Evolutionary conservation across 2,329 filamentous ascomycete species (phyloP).

Genomic region (Davidsoniella virescens): DNA sequence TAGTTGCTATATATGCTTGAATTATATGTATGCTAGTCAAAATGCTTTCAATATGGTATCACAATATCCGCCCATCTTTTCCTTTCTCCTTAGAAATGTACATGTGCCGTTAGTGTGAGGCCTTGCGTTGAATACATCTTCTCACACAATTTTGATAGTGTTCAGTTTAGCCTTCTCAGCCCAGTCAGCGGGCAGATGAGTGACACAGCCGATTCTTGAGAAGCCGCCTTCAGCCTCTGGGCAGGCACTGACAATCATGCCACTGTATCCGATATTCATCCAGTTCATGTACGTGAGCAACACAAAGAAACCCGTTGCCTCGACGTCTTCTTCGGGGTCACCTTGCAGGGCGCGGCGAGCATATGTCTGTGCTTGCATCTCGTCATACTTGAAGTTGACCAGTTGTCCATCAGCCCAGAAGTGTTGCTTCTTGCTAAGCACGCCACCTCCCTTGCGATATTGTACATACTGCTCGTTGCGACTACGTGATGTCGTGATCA

Average conservation of each 20-base stretch:
- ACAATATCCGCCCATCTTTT: constrained; percentile 2
- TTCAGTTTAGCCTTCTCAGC: constrained; percentile 12
- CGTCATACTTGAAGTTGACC: constrained; percentile 11
- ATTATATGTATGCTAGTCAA: neutral
- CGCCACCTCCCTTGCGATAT: constrained; percentile 12
- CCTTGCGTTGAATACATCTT: neutral
- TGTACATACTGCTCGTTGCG: constrained; percentile 10
- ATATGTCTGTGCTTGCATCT: constrained; percentile 11
- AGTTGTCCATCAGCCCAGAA: constrained; percentile 12
- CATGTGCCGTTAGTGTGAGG: neutral
- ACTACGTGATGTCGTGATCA: constrained; percentile 8
- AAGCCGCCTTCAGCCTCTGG: constrained; percentile 9
- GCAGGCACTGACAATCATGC: constrained; percentile 10
- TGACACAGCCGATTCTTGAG: constrained; percentile 10
- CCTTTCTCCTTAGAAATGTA: neutral
- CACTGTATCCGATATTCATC: constrained; percentile 12
- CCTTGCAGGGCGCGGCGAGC: neutral
- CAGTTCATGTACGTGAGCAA: constrained; percentile 13
- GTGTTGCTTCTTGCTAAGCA: constrained; percentile 11
- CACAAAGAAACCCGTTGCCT: constrained; percentile 11
- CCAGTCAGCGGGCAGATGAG: constrained; percentile 11
- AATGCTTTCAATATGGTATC: constrained; percentile 9
- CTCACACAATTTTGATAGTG: constrained; percentile 11
- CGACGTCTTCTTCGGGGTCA: constrained; percentile 10
- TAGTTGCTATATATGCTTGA: constrained; percentile 5